A percentile compares a stretch with the other conserved stretches of the same genome.
phyloP scores from a whole-genome alignment of 1,139 yeast genomes.

The Candida labiduridarum region DNA sequence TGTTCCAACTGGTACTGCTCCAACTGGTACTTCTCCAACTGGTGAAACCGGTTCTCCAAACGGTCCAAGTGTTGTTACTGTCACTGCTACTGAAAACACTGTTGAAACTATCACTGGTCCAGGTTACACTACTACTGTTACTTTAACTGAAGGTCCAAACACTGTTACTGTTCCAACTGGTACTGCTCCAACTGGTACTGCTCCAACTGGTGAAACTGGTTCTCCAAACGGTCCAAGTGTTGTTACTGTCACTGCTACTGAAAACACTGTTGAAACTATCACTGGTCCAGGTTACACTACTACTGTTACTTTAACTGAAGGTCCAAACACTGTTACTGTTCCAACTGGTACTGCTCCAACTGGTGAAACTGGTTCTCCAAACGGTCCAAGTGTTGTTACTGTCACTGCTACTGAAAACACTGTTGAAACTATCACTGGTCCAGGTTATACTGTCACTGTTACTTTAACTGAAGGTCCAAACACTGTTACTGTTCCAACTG shows the following conservation, averaged over 20 bases:
- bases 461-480: slow-evolving; percentile 2
- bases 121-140: slow-evolving; percentile 1
- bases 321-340: not conserved
- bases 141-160: slow-evolving; percentile 5
- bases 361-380: not conserved
- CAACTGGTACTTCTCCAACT: not conserved
- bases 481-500: slow-evolving; percentile 3
- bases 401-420: slow-evolving; percentile 1
- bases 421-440: slow-evolving; percentile 3
- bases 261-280: not conserved
- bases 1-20: too few species aligned
- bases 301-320: too few species aligned
- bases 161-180: slow-evolving; percentile 1
- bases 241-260: not conserved
- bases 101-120: slow-evolving; percentile 1
- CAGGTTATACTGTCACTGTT: slow-evolving; percentile 6
- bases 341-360: not conserved
- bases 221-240: not conserved
- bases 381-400: not conserved
- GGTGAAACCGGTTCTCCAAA: not conserved
- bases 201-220: not conserved
- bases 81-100: not conserved
- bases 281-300: not conserved
- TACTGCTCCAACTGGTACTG: not conserved
- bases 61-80: slow-evolving; percentile 1